A percentile compares a stretch with the other conserved stretches of the same genome.
Evolutionary conservation across 1,139 yeast species (phyloP).

Genomic region (Candida tropicalis): DNA sequence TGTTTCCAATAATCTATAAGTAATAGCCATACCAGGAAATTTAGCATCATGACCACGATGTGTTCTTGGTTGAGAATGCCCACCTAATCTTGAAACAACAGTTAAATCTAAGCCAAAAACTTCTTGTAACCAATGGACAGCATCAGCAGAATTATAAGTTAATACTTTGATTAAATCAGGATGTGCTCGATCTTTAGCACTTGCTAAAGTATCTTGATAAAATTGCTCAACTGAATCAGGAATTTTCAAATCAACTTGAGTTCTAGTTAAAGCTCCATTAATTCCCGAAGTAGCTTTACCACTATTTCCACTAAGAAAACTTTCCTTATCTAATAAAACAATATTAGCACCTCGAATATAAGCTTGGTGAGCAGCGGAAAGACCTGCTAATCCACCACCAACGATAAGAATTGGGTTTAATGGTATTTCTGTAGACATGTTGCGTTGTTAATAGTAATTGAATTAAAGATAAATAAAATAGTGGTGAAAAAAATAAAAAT

Average conservation of each 20-base stretch:
- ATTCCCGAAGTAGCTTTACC: conserved; percentile 84
- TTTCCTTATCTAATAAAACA: conserved; percentile 61
- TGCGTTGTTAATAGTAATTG: background rate
- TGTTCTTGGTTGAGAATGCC: conserved; percentile 74
- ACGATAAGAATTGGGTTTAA: conserved; percentile 58
- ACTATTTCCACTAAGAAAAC: conserved; percentile 74
- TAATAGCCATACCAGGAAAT: conserved; percentile 78
- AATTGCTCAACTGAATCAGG: conserved; percentile 61
- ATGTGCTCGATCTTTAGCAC: conserved; percentile 66
- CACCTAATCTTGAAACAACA: conserved; percentile 71
- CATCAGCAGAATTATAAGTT: conserved; percentile 56
- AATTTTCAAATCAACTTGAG: conserved; percentile 55
- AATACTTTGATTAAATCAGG: conserved; percentile 53
- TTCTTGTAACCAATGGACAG: conserved; percentile 73
- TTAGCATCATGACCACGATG: conserved; percentile 70
- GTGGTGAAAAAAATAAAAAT: background rate
- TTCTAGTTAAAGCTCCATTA: conserved; percentile 69
- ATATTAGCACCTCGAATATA: conserved; percentile 59
- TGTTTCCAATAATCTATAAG: conserved; percentile 59
- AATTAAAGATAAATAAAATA: background rate
- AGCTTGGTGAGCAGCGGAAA: conserved; percentile 73
- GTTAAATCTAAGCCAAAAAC: conserved; percentile 62
- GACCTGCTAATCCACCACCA: conserved; percentile 83
- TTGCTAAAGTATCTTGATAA: conserved; percentile 63
- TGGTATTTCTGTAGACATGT: conserved; percentile 24